Percentiles rank a stretch among this genome's conserved stretches.
These are phyloP conservation scores for Ganoderma multipileum DNA, from an alignment of 1,284 basidiomycete species.

Conservation along the genomic window DNA sequence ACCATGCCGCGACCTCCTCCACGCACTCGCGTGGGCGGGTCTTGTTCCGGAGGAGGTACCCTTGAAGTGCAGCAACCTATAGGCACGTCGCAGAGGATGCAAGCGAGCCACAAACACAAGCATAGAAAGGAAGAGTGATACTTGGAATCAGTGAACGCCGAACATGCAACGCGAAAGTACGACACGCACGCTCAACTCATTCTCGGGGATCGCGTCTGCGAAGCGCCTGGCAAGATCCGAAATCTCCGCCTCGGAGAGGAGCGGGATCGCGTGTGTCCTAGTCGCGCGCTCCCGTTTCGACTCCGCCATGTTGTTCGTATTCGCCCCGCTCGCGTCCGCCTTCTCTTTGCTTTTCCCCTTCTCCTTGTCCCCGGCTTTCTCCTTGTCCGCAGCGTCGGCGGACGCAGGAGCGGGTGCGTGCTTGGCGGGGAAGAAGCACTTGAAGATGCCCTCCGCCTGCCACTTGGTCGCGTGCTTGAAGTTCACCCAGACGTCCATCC, in stretches of 20 bases:
- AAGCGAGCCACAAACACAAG: not conserved
- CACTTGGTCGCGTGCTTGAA: conserved; percentile 87
- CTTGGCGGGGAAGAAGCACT: conserved; percentile 87
- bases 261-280: conserved; percentile 66
- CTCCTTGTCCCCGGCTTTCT: not conserved
- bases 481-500: conserved; percentile 90
- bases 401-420: conserved; percentile 6
- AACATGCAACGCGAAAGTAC: not conserved
- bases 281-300: conserved; percentile 67
- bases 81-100: not conserved
- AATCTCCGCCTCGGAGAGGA: conserved; percentile 77
- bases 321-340: conserved; percentile 52
- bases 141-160: not conserved
- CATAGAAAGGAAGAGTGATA: not conserved
- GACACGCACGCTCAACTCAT: conserved; percentile 77
- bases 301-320: conserved; percentile 64
- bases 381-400: conserved; percentile 3
- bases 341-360: conserved; percentile 2
- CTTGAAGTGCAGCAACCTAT: conserved; percentile 84
- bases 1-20: conserved; percentile 77
- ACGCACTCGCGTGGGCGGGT: conserved; percentile 82
- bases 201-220: conserved; percentile 78
- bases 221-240: conserved; percentile 78
- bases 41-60: conserved; percentile 85
- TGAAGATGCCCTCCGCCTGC: conserved; percentile 90